Percentiles rank a stretch among this genome's conserved stretches.
Evolutionary conservation across 345 rosid genomes (phyloP).

Genomic region (Mallotus nudiflorus): DNA sequence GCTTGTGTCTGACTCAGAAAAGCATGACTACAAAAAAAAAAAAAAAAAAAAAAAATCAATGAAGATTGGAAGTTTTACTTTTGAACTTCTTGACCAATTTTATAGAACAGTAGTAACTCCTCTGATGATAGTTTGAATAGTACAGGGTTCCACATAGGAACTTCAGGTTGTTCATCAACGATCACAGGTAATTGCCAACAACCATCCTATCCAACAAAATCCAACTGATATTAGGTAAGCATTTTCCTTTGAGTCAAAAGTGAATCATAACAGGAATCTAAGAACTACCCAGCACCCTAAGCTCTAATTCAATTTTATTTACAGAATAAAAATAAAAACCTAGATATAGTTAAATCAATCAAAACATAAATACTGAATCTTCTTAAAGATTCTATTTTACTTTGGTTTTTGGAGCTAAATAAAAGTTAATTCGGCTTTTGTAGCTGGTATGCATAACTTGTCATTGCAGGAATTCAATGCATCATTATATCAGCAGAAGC

Average conservation of each 20-base stretch:
- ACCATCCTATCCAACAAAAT: constrained; percentile 52
- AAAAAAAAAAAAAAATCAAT: neutral
- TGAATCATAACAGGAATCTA: too few species aligned
- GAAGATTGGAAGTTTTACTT: constrained; percentile 43
- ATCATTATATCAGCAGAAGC: neutral
- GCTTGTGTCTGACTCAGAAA: neutral
- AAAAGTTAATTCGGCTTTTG: neutral
- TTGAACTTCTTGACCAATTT: constrained; percentile 83
- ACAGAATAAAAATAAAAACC: too few species aligned
- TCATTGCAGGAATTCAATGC: neutral
- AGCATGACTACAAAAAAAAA: neutral
- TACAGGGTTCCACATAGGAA: constrained; percentile 93
- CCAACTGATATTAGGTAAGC: constrained; percentile 8
- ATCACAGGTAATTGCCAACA: constrained; percentile 57
- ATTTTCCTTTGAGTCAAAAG: constrained; percentile 12
- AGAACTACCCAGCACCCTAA: too few species aligned
- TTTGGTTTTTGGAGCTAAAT: neutral
- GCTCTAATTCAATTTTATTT: neutral
- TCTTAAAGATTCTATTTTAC: too few species aligned
- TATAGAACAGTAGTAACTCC: constrained; percentile 79
- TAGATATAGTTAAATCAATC: too few species aligned
- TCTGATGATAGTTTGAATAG: constrained; percentile 73
- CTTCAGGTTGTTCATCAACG: constrained; percentile 63
- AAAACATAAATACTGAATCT: too few species aligned
- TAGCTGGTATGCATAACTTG: too few species aligned